Conservation (phyloP, 2,329 filamentous ascomycete species). For the Verticillium zaregamsianum region DNA sequence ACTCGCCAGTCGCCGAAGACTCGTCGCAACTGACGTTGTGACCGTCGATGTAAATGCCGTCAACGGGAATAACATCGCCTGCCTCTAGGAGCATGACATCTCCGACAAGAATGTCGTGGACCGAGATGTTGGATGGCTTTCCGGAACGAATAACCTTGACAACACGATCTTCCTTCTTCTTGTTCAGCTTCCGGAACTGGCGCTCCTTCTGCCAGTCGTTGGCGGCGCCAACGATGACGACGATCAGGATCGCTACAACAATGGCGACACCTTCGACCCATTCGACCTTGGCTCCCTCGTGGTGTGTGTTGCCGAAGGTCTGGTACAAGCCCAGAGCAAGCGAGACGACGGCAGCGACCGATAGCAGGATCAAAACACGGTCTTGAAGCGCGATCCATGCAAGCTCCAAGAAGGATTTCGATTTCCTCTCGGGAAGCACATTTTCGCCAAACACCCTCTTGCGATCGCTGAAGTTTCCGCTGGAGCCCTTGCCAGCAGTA, state of each 20-base stretch:
- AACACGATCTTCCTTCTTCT: conserved; percentile 71
- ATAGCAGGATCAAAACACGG: conserved; percentile 70
- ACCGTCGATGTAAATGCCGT: conserved; percentile 61
- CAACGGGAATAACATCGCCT: conserved; percentile 67
- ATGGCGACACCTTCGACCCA: conserved; percentile 83
- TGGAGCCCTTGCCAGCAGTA: conserved; percentile 3
- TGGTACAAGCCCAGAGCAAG: conserved; percentile 72
- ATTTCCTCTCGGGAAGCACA: conserved; percentile 60
- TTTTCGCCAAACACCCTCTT: conserved; percentile 59
- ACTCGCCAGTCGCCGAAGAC: conserved; percentile 71
- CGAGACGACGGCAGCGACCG: conserved; percentile 66
- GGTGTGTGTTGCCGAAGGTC: conserved; percentile 51
- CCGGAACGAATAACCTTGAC: conserved; percentile 75
- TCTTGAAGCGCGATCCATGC: conserved; percentile 82
- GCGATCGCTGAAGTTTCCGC: conserved; percentile 38
- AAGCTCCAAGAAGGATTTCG: conserved; percentile 64
- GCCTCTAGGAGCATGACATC: conserved; percentile 73
- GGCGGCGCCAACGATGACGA: conserved; percentile 70
- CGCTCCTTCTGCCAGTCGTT: conserved; percentile 83
- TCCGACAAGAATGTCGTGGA: conserved; percentile 68
- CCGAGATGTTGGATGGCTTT: conserved; percentile 62
- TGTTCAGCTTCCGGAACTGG: conserved; percentile 76
- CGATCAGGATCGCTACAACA: conserved; percentile 71
- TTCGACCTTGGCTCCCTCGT: conserved; percentile 56
- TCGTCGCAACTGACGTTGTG: conserved; percentile 61